Percentiles rank a stretch among this genome's conserved stretches.
phyloP scores from a whole-genome alignment of 2,329 filamentous ascomycete species.

The Cladosporium colombiae region DNA sequence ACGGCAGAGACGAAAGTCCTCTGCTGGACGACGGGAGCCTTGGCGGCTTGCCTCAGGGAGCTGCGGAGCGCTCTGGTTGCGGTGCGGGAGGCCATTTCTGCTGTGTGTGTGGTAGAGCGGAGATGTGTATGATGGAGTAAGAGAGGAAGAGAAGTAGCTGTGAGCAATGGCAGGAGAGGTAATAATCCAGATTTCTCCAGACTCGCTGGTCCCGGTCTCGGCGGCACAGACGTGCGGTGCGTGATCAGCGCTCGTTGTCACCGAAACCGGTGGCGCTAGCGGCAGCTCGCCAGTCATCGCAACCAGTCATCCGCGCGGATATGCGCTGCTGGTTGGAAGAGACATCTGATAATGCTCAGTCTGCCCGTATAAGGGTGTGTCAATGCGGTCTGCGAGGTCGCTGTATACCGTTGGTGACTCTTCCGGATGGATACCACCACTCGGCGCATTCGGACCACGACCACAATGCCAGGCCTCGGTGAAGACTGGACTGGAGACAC shows the following conservation, averaged over 20 bases:
- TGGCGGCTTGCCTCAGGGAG: constrained; percentile 56
- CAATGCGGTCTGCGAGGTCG: constrained; percentile 9
- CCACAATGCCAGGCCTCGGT: neutral
- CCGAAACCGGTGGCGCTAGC: constrained; percentile 15
- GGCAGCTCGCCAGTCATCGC: neutral
- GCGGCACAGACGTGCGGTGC: constrained; percentile 1
- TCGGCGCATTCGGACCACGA: neutral
- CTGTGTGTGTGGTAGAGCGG: constrained; percentile 21
- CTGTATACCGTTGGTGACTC: constrained; percentile 1
- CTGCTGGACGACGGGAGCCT: constrained; percentile 51
- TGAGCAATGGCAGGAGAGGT: constrained; percentile 19
- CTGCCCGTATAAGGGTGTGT: neutral
- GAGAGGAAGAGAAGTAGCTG: constrained; percentile 2
- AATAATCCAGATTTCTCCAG: constrained; percentile 20
- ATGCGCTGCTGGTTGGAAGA: neutral
- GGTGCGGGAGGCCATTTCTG: constrained; percentile 73
- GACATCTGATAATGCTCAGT: neutral
- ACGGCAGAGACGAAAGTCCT: constrained; percentile 62
- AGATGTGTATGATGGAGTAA: constrained; percentile 12
- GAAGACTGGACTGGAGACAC: neutral
- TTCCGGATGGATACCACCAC: neutral
- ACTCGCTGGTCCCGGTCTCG: constrained; percentile 9
- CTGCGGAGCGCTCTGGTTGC: constrained; percentile 63
- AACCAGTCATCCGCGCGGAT: constrained; percentile 1
- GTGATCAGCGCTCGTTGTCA: constrained; percentile 10